These are phyloP conservation scores for Naematelia encephala DNA, from an alignment of 768 basidiomycete species.

Conservation along the genomic window DNA sequence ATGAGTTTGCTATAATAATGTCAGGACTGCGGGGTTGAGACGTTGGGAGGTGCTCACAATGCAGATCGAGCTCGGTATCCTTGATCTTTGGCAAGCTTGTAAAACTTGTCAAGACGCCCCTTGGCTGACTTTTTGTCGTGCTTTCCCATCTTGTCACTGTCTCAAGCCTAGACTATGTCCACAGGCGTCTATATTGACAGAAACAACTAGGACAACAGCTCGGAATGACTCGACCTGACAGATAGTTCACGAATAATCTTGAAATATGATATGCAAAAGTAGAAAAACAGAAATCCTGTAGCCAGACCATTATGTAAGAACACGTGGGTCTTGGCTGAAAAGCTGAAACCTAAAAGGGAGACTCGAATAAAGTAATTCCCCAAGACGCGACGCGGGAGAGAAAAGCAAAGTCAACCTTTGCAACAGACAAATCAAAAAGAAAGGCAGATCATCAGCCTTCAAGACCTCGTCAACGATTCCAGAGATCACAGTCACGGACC, in stretches of 20 bases:
- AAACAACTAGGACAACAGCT: neutral
- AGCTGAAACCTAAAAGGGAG: conserved; percentile 4
- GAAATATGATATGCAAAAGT: neutral
- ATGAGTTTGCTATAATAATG: conserved; percentile 68
- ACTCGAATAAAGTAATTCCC: conserved; percentile 4
- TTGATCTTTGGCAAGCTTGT: conserved; percentile 97
- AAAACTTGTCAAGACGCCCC: conserved; percentile 93
- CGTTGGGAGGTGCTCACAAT: conserved; percentile 42
- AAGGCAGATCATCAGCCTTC: too few species aligned
- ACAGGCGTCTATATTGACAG: neutral
- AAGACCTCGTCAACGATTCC: neutral
- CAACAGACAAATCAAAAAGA: too few species aligned
- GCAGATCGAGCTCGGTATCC: conserved; percentile 99
- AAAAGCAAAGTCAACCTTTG: conserved; percentile 5
- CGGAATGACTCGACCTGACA: neutral
- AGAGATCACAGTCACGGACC: too few species aligned
- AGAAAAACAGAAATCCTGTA: conserved; percentile 4
- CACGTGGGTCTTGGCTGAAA: neutral
- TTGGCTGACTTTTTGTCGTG: conserved; percentile 61
- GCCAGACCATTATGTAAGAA: neutral
- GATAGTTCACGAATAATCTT: too few species aligned
- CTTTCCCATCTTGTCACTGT: conserved; percentile 45
- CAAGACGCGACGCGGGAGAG: conserved; percentile 3
- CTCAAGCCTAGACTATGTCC: neutral
- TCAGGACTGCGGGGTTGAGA: conserved; percentile 1